Evolutionary conservation across 768 basidiomycete genomes (phyloP), one percentile per base, ranked within the genome.

Genomic region (Gautieria morchelliformis): DNA sequence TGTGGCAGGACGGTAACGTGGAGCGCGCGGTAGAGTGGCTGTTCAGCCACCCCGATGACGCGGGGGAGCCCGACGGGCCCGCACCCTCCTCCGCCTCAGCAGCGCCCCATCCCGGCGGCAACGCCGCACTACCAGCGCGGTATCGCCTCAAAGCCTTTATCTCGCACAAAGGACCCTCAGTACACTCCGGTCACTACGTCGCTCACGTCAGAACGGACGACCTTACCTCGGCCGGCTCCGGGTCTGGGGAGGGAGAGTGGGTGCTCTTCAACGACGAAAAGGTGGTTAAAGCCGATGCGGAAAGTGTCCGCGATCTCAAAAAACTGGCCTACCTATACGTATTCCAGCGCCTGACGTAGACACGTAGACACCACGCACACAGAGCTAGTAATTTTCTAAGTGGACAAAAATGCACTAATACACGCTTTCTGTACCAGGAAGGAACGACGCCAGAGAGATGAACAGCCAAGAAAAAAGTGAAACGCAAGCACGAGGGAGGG

Each of bases 261-360:
- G 87, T 94, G 56, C 69, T 98, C 64, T 96, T 93, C 69, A 96
- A 97, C 64, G 95, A 97, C 66, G 93, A 94, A 72, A 95, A 93
- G 73, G 93, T 94, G 4, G 93, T 96, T 10, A 84, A 80, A 69
- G 93, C 93, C 3, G 91, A 95, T 65, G 75, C 69, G 59, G 81
- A 87, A 68, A 91, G 89, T 65, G 89, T 94, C 30, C 77, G 70
- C n/a, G 81, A 83, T 56, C 71, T 97, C 74, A 87, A 88, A 72
- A 77, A 78, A 68, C 67, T 93, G 67, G 95, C 93, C 41, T 97
- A 99, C 76, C 71, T 99, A 75, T 99, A 95, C 70, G 74, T 98
- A 20, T 97, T 93, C 66, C 90, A 93, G 75, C 48, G 48, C 5
- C 8, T 49, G 48, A 24, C 22, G 24, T 49, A 44, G 35, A 37